phyloP scores from a whole-genome alignment of 345 rosid genomes.

The Erysimum cheiranthoides region DNA sequence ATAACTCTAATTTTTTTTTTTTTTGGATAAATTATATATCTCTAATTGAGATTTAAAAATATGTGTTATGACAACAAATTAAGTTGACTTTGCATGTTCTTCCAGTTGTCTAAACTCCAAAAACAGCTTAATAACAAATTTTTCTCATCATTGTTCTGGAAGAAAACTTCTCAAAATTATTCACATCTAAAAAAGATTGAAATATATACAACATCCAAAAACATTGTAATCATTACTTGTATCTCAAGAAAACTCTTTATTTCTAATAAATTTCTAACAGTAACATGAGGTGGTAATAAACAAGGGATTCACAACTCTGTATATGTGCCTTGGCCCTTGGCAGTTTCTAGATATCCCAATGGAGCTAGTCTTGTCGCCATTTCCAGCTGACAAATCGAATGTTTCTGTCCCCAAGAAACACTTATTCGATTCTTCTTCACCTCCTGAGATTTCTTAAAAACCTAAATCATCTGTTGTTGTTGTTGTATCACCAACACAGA shows the following conservation, averaged over 20 bases:
- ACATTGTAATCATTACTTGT: conserved; percentile 24
- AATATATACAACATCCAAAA: conserved; percentile 17
- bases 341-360: not conserved
- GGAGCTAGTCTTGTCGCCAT: conserved; percentile 6
- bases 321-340: not conserved
- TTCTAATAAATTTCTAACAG: conserved; percentile 22
- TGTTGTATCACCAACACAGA: conserved; percentile 47
- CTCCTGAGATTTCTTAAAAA: not conserved
- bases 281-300: conserved; percentile 5
- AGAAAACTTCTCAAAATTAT: not conserved
- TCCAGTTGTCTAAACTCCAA: not conserved
- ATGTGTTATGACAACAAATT: not conserved
- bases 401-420: not conserved
- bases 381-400: conserved; percentile 9
- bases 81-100: not conserved
- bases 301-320: not conserved
- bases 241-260: not conserved
- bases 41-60: too few relatives aligned
- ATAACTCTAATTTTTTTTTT: too few relatives aligned
- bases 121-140: not conserved
- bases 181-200: not conserved
- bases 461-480: conserved; percentile 45
- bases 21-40: too few relatives aligned
- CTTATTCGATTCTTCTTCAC: not conserved
- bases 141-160: not conserved